These are phyloP conservation scores for Populus hybrid DNA, from an alignment of 441 rosid species.

Conservation along the genomic window DNA sequence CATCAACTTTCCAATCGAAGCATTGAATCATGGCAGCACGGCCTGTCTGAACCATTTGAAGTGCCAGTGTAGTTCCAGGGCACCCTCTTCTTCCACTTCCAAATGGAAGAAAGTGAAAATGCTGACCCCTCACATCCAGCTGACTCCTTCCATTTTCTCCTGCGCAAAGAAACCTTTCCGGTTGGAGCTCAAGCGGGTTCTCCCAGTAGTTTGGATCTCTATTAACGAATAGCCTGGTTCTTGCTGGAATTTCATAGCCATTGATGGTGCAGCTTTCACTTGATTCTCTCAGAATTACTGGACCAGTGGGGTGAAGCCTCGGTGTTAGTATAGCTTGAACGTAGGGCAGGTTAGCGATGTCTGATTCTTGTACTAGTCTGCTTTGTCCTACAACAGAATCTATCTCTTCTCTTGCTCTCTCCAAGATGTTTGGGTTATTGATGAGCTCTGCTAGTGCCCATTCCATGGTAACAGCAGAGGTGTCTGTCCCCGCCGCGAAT, in stretches of 20 bases:
- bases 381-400: slow-evolving; percentile 20
- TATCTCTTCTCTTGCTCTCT: slow-evolving; percentile 36
- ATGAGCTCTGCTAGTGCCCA: slow-evolving; percentile 45
- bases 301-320: slow-evolving; percentile 57
- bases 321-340: slow-evolving; percentile 32
- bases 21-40: slow-evolving; percentile 64
- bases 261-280: slow-evolving; percentile 41
- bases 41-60: slow-evolving; percentile 40
- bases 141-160: slow-evolving; percentile 31
- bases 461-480: slow-evolving; percentile 34
- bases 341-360: slow-evolving; percentile 34
- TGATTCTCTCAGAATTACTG: slow-evolving; percentile 53
- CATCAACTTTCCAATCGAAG: slow-evolving; percentile 56
- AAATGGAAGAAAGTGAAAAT: slow-evolving; percentile 48
- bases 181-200: slow-evolving; percentile 49
- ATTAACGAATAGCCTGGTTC: slow-evolving; percentile 52
- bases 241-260: slow-evolving; percentile 54
- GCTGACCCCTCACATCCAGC: slow-evolving; percentile 47
- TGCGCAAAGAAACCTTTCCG: slow-evolving; percentile 55
- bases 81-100: slow-evolving; percentile 79
- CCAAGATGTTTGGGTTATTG: slow-evolving; percentile 33
- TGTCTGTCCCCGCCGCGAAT: slow-evolving; percentile 42
- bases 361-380: slow-evolving; percentile 32
- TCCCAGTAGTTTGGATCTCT: slow-evolving; percentile 64
- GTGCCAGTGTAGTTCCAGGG: slow-evolving; percentile 52